A percentile compares a stretch with the other conserved stretches of the same genome.
Conservation (phyloP, 1,284 basidiomycete species). For the Peniophora sp. region DNA sequence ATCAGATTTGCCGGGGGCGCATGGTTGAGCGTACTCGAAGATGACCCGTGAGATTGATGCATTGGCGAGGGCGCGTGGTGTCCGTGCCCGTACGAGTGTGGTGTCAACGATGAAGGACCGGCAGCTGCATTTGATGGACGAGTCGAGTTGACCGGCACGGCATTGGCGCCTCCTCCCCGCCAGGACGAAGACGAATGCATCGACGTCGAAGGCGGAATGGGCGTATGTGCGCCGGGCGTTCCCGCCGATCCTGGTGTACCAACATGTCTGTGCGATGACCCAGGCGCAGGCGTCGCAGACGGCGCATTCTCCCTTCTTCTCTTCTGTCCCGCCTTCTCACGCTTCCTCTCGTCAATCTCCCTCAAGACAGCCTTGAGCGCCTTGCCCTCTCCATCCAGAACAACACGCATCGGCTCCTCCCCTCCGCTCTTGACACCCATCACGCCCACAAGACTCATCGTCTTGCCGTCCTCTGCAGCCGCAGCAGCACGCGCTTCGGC, state of each 20-base stretch:
- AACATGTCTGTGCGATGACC: background rate
- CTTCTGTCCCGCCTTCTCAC: slow-evolving; percentile 26
- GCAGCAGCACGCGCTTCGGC: slow-evolving; percentile 60
- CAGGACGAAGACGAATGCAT: too few species aligned
- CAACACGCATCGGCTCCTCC: slow-evolving; percentile 46
- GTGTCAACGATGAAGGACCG: background rate
- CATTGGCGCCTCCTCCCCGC: too few species aligned
- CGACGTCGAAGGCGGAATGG: background rate
- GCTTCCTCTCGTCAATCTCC: slow-evolving; percentile 49
- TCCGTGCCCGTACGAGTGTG: background rate
- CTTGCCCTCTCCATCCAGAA: slow-evolving; percentile 56
- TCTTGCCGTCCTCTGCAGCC: slow-evolving; percentile 51
- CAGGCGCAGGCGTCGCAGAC: slow-evolving; percentile 5
- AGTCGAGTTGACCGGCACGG: too few species aligned
- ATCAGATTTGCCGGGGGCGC: background rate
- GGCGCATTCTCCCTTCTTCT: slow-evolving; percentile 17
- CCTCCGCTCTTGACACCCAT: slow-evolving; percentile 18
- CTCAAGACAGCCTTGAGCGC: slow-evolving; percentile 51
- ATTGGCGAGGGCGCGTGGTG: background rate
- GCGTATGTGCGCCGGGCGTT: background rate
- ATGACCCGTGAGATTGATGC: too few species aligned
- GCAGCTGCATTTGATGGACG: too few species aligned
- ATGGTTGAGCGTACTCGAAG: too few species aligned
- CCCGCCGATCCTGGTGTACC: background rate
- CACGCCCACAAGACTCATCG: slow-evolving; percentile 27